phyloP scores from a whole-genome alignment of 2,329 filamentous ascomycete genomes.

The Diaporthe eres region DNA sequence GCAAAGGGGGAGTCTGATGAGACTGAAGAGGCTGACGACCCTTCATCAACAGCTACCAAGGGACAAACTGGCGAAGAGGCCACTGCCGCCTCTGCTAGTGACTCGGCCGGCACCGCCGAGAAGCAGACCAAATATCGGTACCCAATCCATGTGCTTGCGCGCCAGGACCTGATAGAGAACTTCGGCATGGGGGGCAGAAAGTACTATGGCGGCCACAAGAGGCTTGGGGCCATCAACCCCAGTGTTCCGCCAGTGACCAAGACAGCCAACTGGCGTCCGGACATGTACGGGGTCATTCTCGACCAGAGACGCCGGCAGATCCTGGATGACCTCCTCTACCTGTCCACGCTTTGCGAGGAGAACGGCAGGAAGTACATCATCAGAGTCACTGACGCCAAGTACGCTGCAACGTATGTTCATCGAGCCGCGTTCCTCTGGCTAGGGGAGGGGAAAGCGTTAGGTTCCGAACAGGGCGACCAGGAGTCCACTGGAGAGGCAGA shows the following conservation, averaged over 20 bases:
- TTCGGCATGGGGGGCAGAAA: conserved; percentile 42
- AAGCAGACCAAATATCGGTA: conserved; percentile 45
- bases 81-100: neutral
- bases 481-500: neutral
- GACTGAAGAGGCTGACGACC: conserved; percentile 4
- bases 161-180: conserved; percentile 50
- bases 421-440: conserved; percentile 64
- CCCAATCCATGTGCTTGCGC: conserved; percentile 50
- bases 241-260: conserved; percentile 35
- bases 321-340: conserved; percentile 60
- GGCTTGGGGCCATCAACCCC: conserved; percentile 40
- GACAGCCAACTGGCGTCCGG: conserved; percentile 61
- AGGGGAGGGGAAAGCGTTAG: conserved; percentile 25
- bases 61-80: neutral
- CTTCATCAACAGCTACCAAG: conserved; percentile 1
- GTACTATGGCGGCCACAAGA: conserved; percentile 41
- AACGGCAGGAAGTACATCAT: conserved; percentile 56
- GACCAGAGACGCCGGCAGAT: conserved; percentile 63
- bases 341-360: conserved; percentile 50
- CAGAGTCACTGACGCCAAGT: conserved; percentile 60
- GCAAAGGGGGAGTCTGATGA: conserved; percentile 7
- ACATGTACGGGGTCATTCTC: conserved; percentile 70
- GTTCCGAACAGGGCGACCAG: neutral
- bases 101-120: neutral
- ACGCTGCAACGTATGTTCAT: conserved; percentile 55